These are phyloP conservation scores for Canavalia gladiata DNA, from an alignment of 306 rosid species.

Conservation along the genomic window DNA sequence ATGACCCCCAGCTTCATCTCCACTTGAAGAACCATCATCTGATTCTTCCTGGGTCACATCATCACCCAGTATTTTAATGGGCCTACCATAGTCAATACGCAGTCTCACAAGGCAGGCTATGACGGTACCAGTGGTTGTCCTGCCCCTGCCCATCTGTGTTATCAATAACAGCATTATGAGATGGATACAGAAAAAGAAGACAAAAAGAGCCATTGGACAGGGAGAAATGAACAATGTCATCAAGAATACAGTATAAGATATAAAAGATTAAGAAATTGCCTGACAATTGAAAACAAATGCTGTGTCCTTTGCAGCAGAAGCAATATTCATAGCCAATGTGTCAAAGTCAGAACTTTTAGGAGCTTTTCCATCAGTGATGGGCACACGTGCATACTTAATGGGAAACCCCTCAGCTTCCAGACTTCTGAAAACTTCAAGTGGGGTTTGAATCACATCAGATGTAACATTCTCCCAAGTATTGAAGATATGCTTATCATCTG, in stretches of 20 bases:
- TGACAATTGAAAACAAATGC: constrained; percentile 92
- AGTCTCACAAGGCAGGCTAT: constrained; percentile 89
- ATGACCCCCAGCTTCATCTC: constrained; percentile 66
- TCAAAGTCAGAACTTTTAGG: constrained; percentile 90
- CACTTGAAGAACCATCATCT: constrained; percentile 76
- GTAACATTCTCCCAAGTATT: constrained; percentile 83
- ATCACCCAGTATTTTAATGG: constrained; percentile 68
- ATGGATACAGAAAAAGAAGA: background rate
- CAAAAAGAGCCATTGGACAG: background rate
- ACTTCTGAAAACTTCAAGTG: constrained; percentile 79
- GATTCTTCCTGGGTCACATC: constrained; percentile 60
- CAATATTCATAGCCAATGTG: constrained; percentile 72
- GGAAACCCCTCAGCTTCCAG: constrained; percentile 82
- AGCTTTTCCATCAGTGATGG: constrained; percentile 90
- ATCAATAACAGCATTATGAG: constrained; percentile 14
- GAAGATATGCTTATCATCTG: constrained; percentile 74
- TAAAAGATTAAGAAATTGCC: constrained; percentile 58
- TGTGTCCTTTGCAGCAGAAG: constrained; percentile 75
- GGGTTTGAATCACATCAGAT: constrained; percentile 73
- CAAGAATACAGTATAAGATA: constrained; percentile 31
- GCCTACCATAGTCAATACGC: constrained; percentile 80
- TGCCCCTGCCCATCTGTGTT: constrained; percentile 86
- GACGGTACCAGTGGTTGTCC: constrained; percentile 91
- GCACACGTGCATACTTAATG: constrained; percentile 85
- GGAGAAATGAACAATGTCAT: constrained; percentile 15